Conservation (phyloP, 208 protist species). For the Leptomonas pyrrhocoris region DNA sequence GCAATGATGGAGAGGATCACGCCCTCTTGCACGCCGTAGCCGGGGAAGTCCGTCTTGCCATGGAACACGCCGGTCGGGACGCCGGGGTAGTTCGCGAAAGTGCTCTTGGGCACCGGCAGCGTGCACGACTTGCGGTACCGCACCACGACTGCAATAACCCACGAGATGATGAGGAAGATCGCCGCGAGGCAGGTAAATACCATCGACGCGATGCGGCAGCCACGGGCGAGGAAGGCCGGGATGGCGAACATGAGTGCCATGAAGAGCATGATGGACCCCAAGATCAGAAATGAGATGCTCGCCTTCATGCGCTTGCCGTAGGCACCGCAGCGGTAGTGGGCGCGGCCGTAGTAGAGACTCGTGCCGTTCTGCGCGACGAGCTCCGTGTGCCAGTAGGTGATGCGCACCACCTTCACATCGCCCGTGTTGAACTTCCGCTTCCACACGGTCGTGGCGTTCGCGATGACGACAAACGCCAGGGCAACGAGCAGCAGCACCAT, state of each 20-base stretch:
- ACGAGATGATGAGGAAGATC: slow-evolving; percentile 51
- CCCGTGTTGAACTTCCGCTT: slow-evolving; percentile 48
- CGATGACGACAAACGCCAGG: slow-evolving; percentile 42
- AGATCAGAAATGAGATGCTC: slow-evolving; percentile 62
- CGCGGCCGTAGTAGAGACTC: slow-evolving; percentile 44
- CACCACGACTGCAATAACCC: slow-evolving; percentile 50
- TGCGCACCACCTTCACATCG: slow-evolving; percentile 48
- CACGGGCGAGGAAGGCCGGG: slow-evolving; percentile 36
- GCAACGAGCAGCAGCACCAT: slow-evolving; percentile 39
- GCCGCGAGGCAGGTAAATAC: slow-evolving; percentile 38
- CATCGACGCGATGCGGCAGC: slow-evolving; percentile 45
- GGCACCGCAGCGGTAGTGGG: slow-evolving; percentile 53
- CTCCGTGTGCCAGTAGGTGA: slow-evolving; percentile 77
- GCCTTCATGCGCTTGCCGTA: slow-evolving; percentile 68
- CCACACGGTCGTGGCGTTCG: slow-evolving; percentile 55
- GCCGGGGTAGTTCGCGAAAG: slow-evolving; percentile 45
- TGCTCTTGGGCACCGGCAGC: slow-evolving; percentile 2
- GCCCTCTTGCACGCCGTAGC: slow-evolving; percentile 61
- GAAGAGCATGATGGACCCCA: slow-evolving; percentile 42
- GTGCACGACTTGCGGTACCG: slow-evolving; percentile 44
- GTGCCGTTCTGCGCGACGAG: slow-evolving; percentile 46
- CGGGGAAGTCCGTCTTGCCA: slow-evolving; percentile 43
- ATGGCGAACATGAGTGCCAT: slow-evolving; percentile 44
- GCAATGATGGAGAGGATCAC: slow-evolving; percentile 51
- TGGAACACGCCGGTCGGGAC: slow-evolving; percentile 53